Evolutionary conservation across 805 yeast genomes (phyloP).

Genomic region (Maudiozyma saulgeensis): DNA sequence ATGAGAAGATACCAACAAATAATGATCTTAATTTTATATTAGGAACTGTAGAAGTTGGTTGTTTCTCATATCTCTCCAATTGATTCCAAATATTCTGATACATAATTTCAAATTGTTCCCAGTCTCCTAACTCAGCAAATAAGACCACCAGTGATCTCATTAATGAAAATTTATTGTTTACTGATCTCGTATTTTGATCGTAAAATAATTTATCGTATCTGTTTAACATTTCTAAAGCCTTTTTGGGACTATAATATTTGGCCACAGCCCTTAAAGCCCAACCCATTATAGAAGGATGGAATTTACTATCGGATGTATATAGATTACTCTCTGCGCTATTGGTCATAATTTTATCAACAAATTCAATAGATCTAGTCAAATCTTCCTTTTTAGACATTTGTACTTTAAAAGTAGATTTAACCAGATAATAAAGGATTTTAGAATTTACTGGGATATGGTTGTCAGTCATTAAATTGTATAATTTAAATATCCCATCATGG

Average conservation of each 20-base stretch:
- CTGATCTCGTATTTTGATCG: constrained; percentile 14
- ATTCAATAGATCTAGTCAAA: constrained; percentile 22
- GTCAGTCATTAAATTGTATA: constrained; percentile 22
- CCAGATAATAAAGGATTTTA: constrained; percentile 21
- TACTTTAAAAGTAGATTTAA: constrained; percentile 25
- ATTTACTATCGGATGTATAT: constrained; percentile 13
- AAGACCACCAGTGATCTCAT: constrained; percentile 27
- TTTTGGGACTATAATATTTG: constrained; percentile 24
- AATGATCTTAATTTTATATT: constrained; percentile 14
- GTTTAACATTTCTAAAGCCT: constrained; percentile 27
- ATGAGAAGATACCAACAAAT: constrained; percentile 17
- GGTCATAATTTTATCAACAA: constrained; percentile 25
- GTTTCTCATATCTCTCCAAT: constrained; percentile 11
- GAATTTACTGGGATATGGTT: constrained; percentile 20
- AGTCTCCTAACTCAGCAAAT: constrained; percentile 26
- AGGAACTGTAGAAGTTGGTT: constrained; percentile 15
- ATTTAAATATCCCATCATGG: constrained; percentile 20
- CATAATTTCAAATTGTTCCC: constrained; percentile 22
- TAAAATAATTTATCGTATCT: constrained; percentile 24
- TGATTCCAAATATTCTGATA: constrained; percentile 15
- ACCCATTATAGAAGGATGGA: constrained; percentile 30
- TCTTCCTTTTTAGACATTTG: constrained; percentile 23
- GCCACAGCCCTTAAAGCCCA: constrained; percentile 29
- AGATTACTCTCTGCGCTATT: constrained; percentile 16
- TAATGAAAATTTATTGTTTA: constrained; percentile 22